Percentiles rank a stretch among this genome's conserved stretches.
These are phyloP conservation scores for Clarireedia monteithiana DNA, from an alignment of 2,329 filamentous ascomycete genomes.

Conservation along the genomic window DNA sequence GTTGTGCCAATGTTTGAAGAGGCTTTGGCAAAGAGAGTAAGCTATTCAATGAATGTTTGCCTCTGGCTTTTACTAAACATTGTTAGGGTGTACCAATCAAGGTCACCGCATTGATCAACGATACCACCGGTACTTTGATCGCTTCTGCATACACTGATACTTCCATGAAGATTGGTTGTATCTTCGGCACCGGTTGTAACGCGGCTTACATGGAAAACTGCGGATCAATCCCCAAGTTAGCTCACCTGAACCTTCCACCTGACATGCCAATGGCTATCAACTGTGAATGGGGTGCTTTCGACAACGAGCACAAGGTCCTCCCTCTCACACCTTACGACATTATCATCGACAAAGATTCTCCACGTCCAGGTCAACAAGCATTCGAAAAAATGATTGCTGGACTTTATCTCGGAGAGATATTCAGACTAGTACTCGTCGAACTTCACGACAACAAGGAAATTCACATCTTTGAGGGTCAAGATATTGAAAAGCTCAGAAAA, in stretches of 20 bases:
- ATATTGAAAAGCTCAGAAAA: conserved; percentile 72
- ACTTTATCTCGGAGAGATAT: conserved; percentile 89
- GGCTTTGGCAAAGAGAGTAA: conserved; percentile 62
- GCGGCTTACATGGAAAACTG: conserved; percentile 96
- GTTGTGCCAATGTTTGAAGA: conserved; percentile 83
- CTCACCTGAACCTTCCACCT: conserved; percentile 78
- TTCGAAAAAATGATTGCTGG: conserved; percentile 99
- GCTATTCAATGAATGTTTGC: conserved; percentile 14
- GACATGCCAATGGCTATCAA: conserved; percentile 90
- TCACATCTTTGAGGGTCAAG: conserved; percentile 76
- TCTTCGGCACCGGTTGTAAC: conserved; percentile 97
- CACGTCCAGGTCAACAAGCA: conserved; percentile 85
- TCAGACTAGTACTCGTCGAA: conserved; percentile 80
- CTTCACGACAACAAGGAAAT: conserved; percentile 70
- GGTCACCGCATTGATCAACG: conserved; percentile 88
- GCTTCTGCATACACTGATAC: conserved; percentile 95
- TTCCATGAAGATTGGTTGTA: conserved; percentile 90
- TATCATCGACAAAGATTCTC: conserved; percentile 83
- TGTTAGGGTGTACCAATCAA: conserved; percentile 78
- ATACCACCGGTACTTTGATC: conserved; percentile 94
- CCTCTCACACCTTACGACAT: conserved; percentile 80
- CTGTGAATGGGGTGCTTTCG: conserved; percentile 95
- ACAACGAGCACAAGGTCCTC: conserved; percentile 85
- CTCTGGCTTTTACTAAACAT: conserved; percentile 13
- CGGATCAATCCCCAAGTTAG: conserved; percentile 87